Conservation (phyloP, 176 grass and related monocot genomes). For the Rhynchospora pubera region DNA sequence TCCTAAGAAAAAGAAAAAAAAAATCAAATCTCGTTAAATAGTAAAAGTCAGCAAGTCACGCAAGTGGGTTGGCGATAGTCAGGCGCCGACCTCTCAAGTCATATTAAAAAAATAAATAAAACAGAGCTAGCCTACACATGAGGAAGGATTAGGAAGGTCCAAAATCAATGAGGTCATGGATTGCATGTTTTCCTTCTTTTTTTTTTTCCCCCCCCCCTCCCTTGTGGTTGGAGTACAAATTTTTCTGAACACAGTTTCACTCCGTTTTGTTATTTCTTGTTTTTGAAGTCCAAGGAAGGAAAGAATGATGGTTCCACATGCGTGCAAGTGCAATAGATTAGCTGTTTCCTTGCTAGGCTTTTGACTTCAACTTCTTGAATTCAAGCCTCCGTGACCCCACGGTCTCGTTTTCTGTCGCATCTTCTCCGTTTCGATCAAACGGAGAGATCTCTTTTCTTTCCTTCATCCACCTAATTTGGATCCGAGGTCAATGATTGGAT, state of each 20-base stretch:
- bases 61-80: neutral
- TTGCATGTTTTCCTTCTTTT: neutral
- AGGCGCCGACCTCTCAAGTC: neutral
- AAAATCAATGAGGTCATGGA: slow-evolving; percentile 3
- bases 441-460: neutral
- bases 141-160: neutral
- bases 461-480: no score
- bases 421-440: neutral
- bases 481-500: no score
- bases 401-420: neutral
- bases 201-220: no score
- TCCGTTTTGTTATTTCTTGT: neutral
- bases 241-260: neutral
- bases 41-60: neutral
- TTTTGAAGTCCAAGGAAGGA: neutral
- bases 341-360: neutral
- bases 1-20: no score
- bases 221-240: no score
- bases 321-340: neutral
- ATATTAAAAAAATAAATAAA: neutral
- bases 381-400: slow-evolving; percentile 8
- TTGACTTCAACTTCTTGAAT: slow-evolving; percentile 24
- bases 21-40: neutral
- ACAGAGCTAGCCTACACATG: neutral
- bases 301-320: neutral